Base-by-base conservation (phyloP, 2,329 filamentous ascomycete genomes). In the Botryotinia calthae region DNA sequence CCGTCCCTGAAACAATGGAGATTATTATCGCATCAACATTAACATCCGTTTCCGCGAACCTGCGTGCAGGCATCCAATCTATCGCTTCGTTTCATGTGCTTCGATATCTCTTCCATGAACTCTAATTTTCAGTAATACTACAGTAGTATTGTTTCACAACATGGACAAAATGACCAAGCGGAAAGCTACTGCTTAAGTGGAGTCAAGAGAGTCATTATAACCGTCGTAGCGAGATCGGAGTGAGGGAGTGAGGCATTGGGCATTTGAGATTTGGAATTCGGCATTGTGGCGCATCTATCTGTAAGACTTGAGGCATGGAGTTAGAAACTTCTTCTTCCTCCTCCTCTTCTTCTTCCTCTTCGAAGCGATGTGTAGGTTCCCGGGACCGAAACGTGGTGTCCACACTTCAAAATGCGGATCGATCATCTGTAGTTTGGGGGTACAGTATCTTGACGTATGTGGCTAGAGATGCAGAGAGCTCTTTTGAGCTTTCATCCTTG, bases 221-320 rank as follows among this genome's bases (percentile, higher is more conserved):
- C 59, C 37, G 22, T 40, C 12, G 51, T 66, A 34, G 44, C 63
- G 63, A 66, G 63, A 66, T 66, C 31, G 63, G 63, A 66, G 46
- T 37, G 63, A 66, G 28, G 46, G 63, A 66, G 46, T 37, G 63
- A 66, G 44, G 44, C 63, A 37, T 31, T 37, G 37, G 34, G 63
- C 63, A 51, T 51, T 37, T 51, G 34, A 44, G 44, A 51, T 51
- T 54, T 54, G 44, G 44, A 44, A 37, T 44, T 48, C 34, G 34
- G 63, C 44, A n/a, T 66, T 31, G 44, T 66, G 63, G 46, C 44
- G 22, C 31, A 14, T 51, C 31, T 37, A 14, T 51, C 31, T 37
- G 63, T 66, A 34, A 66, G 48, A 66, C 63, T 66, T 51, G 63
- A 51, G 63, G 46, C 42, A 28, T 65, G 34, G 22, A 31, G 25